A percentile compares a stretch with the other conserved stretches of the same genome.
Evolutionary conservation across 1,284 basidiomycete genomes (phyloP).

Genomic region (Termitomyces sp.): DNA sequence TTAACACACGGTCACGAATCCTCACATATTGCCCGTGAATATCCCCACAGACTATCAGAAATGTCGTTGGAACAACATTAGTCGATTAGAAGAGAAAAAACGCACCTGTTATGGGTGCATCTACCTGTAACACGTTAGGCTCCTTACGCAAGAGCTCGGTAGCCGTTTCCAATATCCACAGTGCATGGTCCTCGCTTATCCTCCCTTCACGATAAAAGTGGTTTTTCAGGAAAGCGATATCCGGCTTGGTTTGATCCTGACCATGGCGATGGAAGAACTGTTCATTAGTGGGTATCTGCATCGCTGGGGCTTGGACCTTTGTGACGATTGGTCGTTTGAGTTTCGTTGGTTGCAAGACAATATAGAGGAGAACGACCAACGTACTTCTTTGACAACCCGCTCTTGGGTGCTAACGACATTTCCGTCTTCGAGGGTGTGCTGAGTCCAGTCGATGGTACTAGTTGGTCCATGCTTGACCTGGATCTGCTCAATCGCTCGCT

Average conservation of each 20-base stretch:
- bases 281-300: slow-evolving; percentile 85
- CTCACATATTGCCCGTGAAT: slow-evolving; percentile 94
- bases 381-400: slow-evolving; percentile 79
- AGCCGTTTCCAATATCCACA: slow-evolving; percentile 80
- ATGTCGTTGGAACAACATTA: neutral
- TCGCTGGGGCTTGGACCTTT: slow-evolving; percentile 93
- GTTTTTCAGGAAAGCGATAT: slow-evolving; percentile 96
- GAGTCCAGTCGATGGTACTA: slow-evolving; percentile 80
- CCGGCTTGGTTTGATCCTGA: slow-evolving; percentile 83
- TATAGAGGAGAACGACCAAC: slow-evolving; percentile 19
- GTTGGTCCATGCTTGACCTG: slow-evolving; percentile 60
- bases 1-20: slow-evolving; percentile 14
- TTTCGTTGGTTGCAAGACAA: neutral
- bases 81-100: slow-evolving; percentile 1
- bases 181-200: slow-evolving; percentile 84
- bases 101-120: slow-evolving; percentile 90
- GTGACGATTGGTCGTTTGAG: slow-evolving; percentile 5
- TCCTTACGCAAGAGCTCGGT: slow-evolving; percentile 75
- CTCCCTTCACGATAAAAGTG: slow-evolving; percentile 97
- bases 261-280: slow-evolving; percentile 81
- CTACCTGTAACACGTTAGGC: slow-evolving; percentile 83
- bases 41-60: slow-evolving; percentile 75
- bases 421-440: slow-evolving; percentile 86
- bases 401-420: slow-evolving; percentile 82
- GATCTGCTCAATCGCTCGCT: slow-evolving; percentile 73